Evolutionary conservation across 495 filamentous ascomycete species (phyloP), one percentile per base, ranked within the genome.

Genomic region (Aspergillus olivimuriae): DNA sequence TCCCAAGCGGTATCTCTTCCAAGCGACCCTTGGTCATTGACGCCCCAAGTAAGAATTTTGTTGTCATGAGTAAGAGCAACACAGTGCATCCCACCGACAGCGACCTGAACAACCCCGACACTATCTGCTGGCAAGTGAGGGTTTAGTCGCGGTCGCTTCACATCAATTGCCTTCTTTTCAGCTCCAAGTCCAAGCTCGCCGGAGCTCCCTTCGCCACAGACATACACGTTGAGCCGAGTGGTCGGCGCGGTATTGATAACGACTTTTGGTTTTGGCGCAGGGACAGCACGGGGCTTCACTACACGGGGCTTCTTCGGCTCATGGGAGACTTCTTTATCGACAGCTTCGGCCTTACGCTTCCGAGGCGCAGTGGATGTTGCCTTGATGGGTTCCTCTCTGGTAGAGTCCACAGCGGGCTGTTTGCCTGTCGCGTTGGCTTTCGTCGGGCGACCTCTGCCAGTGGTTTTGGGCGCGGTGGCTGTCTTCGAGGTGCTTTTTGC

Each of bases 101-200:
- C 79, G 21, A 85, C 47, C 41, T 78, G 72, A 4, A 83, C 78
- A 37, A 83, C 71, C 14, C 83, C 81, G 24, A 84, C 75, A 16
- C 68, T 66, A 33, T 80, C 73, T 11, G 80, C 70, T 26, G 62
- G 51, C 19, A 86, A 67, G 39, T 69, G 59, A 32, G 73, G 62
- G 44, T 87, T 85, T 30, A 83, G 59, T 45, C 83, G 78, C 17
- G 83, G 83, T 6, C 83, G 73, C 66, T 83, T 83, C 48, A 86
- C 83, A 40, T 81, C 77, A 41, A 80, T 75, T 11, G 74, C 72
- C 31, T 73, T 78, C 50, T 78, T 80, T 12, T 66, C 65, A 6
- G 76, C 62, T 22, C 82, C 82, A 16, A 86, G 68, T 26, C 82
- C 82, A 34, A 87, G 74, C 54, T 87, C 83, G 44, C 80, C 80